phyloP scores from a whole-genome alignment of 2,329 filamentous ascomycete species.

The Microdochium trichocladiopsis region DNA sequence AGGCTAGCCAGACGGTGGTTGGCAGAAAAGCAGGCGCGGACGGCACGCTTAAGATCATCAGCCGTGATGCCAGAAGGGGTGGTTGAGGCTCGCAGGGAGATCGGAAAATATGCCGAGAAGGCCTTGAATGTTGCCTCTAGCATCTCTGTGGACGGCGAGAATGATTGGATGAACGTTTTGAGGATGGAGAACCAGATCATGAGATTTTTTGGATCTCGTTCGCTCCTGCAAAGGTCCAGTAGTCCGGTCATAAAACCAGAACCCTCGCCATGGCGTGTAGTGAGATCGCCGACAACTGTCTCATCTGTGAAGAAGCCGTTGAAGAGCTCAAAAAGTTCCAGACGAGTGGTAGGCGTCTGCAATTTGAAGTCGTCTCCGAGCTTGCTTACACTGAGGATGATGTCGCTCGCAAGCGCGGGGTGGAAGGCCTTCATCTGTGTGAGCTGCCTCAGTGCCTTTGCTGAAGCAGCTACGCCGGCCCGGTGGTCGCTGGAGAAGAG shows the following conservation, averaged over 20 bases:
- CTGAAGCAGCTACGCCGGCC: constrained; percentile 48
- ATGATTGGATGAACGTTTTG: constrained; percentile 34
- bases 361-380: constrained; percentile 50
- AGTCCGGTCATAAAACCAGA: constrained; percentile 41
- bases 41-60: constrained; percentile 45
- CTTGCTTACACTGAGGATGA: constrained; percentile 40
- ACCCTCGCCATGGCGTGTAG: constrained; percentile 33
- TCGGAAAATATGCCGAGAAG: constrained; percentile 55
- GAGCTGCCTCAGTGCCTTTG: constrained; percentile 43
- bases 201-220: constrained; percentile 50
- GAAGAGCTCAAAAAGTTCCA: constrained; percentile 44
- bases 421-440: constrained; percentile 43
- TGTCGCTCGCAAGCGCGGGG: constrained; percentile 36
- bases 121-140: constrained; percentile 43
- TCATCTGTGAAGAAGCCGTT: constrained; percentile 33
- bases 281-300: constrained; percentile 33
- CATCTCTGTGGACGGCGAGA: constrained; percentile 35
- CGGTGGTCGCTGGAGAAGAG: constrained; percentile 54
- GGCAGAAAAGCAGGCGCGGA: constrained; percentile 47
- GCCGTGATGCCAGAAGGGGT: constrained; percentile 44
- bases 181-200: constrained; percentile 50
- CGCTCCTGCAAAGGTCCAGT: constrained; percentile 42
- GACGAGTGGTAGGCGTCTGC: constrained; percentile 42
- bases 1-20: constrained; percentile 36
- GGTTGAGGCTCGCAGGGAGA: constrained; percentile 45